Base-by-base conservation (phyloP, 2,329 filamentous ascomycete genomes). In the Aureobasidium lini region DNA sequence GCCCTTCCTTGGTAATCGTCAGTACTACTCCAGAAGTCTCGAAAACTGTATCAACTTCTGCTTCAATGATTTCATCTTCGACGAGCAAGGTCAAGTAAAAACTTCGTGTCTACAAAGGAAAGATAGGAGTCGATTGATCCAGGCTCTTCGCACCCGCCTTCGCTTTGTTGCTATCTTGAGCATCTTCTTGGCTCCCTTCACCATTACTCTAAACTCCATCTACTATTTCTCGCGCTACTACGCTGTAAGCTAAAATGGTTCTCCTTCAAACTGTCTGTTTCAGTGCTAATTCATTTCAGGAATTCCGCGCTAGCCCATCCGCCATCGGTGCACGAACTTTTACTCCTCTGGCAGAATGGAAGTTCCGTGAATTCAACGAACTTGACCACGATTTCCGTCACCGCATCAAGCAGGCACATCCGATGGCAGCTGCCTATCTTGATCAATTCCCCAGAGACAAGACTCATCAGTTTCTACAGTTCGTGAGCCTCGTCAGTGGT, bases 331-430 rank as follows among this genome's bases (percentile, higher is more conserved):
- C 90, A 15, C 85, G 94, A 42, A 87, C 91, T 64, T 99, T 96
- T 70, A 97, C 93, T 0, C 89, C 91, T 1, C 82, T 96, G 53
- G 94, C 94, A 0, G 89, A 96, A 71, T 99, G 94, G 94, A 97
- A 96, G 68, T 96, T 99, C 64, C 87, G 94, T 49, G 93, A 97
- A 71, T 99, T 97, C 80, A 99, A 99, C 68, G 94, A 99, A 72
- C 80, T 99, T 1, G 87, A 88, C 60, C 94, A 99, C 72, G 80
- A 97, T 2, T 99, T 97, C 67, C 84, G 91, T 62, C 89, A 93
- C 64, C 85, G 94, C 18, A 79, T 93, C 43, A 92, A 95, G 64
- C 95, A 97, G 88, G 96, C 94, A 0, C 91, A 94, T 68, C 92
- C 93, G 0, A 96, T 90, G 70, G 93, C 94, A 2, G 90, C 88